Base-by-base conservation (phyloP, 2,329 filamentous ascomycete genomes). In the Thelonectria discophora region DNA sequence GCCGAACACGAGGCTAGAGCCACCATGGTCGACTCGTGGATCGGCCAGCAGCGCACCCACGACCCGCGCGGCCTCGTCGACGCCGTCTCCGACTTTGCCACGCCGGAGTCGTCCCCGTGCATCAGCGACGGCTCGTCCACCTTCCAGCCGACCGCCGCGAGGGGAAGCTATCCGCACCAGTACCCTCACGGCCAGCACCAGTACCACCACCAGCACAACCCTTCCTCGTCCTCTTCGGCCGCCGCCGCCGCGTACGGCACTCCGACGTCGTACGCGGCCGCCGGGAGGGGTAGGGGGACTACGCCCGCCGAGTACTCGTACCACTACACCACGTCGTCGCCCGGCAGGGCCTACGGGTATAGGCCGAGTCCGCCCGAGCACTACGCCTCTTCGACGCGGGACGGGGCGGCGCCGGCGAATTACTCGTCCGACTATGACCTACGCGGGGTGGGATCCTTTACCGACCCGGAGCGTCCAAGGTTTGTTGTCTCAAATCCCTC, bases 61-160 rank as follows among this genome's bases (percentile, higher is more conserved):
- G 69, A 70, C 2, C 54, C 66, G 9, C 66, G 66, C 6, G 50
- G 46, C 3, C 42, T 54, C 9, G 53, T 65, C 24, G 64, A 68
- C 43, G 49, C 69, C 30, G 66, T 66, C 13, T 72, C 70, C 13
- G 66, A 69, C 15, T 55, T 71, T 13, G 66, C 62, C 12, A 71
- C 70, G 37, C 68, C 69, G 10, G 64, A 63, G 17, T 72, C 69
- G 6, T 72, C 69, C 18, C 69, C 69, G 5, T 66, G 62, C 27
- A 70, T 72, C 17, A 72, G 69, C 47, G 69, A 72, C 17, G 55
- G 55, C 61, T 71, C 69, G 32, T 60, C 69, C 3, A 72, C 68
- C 3, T 71, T 71, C 39, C 62, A 53, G 18, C 39, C 47, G 3
- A 32, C 20, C 13, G 30, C 20, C 24, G 8, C 27, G 27, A 30